Percentiles rank a stretch among this genome's conserved stretches.
Evolutionary conservation across 1,284 basidiomycete genomes (phyloP).

Genomic region (Leccinum olivaceoglutinosum): DNA sequence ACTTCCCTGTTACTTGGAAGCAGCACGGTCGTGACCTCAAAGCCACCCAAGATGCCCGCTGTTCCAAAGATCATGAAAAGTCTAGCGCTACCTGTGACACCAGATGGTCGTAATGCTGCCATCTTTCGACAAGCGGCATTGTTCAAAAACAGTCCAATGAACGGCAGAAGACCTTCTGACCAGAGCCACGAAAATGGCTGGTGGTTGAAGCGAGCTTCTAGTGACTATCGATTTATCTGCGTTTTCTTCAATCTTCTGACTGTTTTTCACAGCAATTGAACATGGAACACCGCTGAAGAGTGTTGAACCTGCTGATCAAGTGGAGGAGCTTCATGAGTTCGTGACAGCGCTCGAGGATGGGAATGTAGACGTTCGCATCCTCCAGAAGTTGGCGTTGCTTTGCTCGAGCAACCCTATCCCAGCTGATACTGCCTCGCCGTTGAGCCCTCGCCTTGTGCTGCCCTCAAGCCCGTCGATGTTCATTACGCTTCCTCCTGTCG

Average conservation of each 20-base stretch:
- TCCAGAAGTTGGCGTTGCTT: slow-evolving; percentile 59
- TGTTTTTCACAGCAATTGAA: slow-evolving; percentile 40
- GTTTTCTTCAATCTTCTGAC: slow-evolving; percentile 15
- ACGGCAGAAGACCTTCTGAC: slow-evolving; percentile 32
- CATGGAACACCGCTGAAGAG: slow-evolving; percentile 40
- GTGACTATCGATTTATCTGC: slow-evolving; percentile 33
- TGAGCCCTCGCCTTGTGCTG: slow-evolving; percentile 37
- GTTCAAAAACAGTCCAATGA: slow-evolving; percentile 70
- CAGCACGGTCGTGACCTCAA: slow-evolving; percentile 35
- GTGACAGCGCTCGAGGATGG: slow-evolving; percentile 50
- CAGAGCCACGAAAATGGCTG: slow-evolving; percentile 64
- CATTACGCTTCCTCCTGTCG: slow-evolving; percentile 37
- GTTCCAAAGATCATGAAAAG: slow-evolving; percentile 25
- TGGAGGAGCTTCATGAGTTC: slow-evolving; percentile 47
- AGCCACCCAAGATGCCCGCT: slow-evolving; percentile 25
- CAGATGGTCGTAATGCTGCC: slow-evolving; percentile 49
- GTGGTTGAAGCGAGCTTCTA: slow-evolving; percentile 68
- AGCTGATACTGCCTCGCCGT: slow-evolving; percentile 36
- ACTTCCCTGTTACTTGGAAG: slow-evolving; percentile 48
- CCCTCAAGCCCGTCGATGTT: slow-evolving; percentile 49
- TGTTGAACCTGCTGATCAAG: slow-evolving; percentile 33
- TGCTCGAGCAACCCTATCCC: slow-evolving; percentile 54
- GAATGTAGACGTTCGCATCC: slow-evolving; percentile 41
- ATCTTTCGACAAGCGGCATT: slow-evolving; percentile 71
- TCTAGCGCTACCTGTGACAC: slow-evolving; percentile 48